phyloP scores from a whole-genome alignment of 371 early-diverging fungal genomes.

The Mucor velutinosus region DNA sequence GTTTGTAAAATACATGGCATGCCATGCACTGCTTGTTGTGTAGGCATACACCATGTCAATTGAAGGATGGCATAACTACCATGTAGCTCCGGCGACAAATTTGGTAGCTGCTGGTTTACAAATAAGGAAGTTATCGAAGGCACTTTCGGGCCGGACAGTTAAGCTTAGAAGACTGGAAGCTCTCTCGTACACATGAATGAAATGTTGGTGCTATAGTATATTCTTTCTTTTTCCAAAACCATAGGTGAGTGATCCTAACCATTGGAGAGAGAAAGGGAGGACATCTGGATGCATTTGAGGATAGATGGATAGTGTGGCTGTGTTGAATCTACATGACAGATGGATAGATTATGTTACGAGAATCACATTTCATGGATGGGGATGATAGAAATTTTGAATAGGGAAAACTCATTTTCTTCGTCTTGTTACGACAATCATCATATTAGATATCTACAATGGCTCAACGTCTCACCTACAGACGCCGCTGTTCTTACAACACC shows the following conservation, averaged over 20 bases:
- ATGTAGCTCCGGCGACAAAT: neutral
- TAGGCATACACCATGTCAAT: neutral
- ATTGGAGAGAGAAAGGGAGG: neutral
- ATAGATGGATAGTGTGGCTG: slow-evolving; percentile 9
- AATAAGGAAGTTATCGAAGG: neutral
- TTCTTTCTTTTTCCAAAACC: slow-evolving; percentile 36
- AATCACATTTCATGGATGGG: neutral
- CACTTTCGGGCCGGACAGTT: neutral
- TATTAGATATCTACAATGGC: slow-evolving; percentile 53
- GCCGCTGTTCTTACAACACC: slow-evolving; percentile 98
- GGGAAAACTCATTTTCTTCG: neutral
- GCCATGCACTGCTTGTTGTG: neutral
- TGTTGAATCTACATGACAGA: neutral
- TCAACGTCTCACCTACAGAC: slow-evolving; percentile 97
- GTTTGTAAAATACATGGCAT: neutral
- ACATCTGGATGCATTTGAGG: neutral
- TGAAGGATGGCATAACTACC: neutral
- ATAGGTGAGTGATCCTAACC: slow-evolving; percentile 24
- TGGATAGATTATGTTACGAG: neutral
- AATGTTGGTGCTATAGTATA: neutral
- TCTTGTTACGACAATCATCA: neutral
- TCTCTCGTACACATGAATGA: slow-evolving; percentile 11
- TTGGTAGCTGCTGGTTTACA: neutral
- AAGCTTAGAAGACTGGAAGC: neutral
- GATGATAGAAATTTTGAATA: neutral